Base-by-base conservation (phyloP, 2,329 filamentous ascomycete species). In the Apiospora marii region DNA sequence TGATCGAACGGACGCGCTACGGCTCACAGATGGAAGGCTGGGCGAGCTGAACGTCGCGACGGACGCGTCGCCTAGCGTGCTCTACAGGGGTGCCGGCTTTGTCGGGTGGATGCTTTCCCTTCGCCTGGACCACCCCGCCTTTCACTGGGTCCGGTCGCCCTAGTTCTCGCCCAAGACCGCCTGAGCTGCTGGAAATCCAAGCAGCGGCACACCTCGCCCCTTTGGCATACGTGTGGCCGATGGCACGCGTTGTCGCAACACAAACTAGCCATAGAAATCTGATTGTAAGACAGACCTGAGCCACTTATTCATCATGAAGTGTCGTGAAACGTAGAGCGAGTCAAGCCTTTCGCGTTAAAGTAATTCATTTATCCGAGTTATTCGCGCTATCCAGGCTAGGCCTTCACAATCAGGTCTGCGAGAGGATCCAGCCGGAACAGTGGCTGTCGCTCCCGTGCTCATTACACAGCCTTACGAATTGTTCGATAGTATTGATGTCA, bases 21-120 rank as follows among this genome's bases (percentile, higher is more conserved):
- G 67, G 41, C 67, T 68, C 41, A 10, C 19, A 16, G 41, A 46
- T 68, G 67, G 67, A 46, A 68, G 7, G 67, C n/a, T 68, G 67
- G 41, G 27, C 41, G 67, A 68, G 41, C 67, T 46, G n/a, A 24
- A 68, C 10, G 67, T 67, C 61, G 61, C 34, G 61, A 67, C 27
- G 41, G n/a, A 30, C n/a, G 41, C 64, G 64, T 24, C 64, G 34
- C 34, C 10, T 68, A 68, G 34, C 64, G 34, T 43, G 64, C 24
- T 27, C 64, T 43, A 68, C 64, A 43, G 64, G 61, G 64, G 24
- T 53, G 24, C 1, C 49, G 8, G 24, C 49, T 53, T 6, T n/a
- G n/a, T 53, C 24, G 24, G 49, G 14, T 53, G 49, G 24, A 16
- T 53, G 49, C 24, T 27, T 27, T n/a, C 49, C 24, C 51, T 53